A percentile compares a stretch with the other conserved stretches of the same genome.
phyloP scores from a whole-genome alignment of 108 stramenopile genomes.

The Skeletonema costatum region DNA sequence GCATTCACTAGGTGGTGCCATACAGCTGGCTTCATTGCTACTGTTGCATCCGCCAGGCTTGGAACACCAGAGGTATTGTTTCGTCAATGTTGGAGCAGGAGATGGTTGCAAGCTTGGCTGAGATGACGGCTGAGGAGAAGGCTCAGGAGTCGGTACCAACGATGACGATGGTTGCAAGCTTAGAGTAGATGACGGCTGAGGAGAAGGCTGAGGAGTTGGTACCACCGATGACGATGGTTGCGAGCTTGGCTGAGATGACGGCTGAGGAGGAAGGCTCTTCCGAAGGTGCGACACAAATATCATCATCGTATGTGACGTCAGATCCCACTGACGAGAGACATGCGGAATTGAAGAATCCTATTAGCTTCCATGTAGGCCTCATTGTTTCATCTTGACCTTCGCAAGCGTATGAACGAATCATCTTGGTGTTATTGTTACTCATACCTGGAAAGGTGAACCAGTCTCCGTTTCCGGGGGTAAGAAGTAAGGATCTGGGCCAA shows the following conservation, averaged over 20 bases:
- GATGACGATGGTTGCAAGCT: background rate
- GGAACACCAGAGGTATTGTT: background rate
- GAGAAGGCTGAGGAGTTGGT: background rate
- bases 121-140: background rate
- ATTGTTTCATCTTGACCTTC: background rate
- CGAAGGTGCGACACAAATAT: background rate
- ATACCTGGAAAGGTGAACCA: background rate
- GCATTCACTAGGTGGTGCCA: background rate
- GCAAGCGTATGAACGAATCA: background rate
- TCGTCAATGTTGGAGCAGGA: background rate
- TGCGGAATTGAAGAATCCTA: background rate
- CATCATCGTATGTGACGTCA: background rate
- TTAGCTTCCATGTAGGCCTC: background rate
- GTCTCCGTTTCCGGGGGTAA: background rate
- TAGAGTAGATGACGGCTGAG: background rate
- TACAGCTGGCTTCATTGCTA: background rate
- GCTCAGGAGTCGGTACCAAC: background rate
- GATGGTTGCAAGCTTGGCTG: background rate
- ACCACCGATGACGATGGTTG: background rate
- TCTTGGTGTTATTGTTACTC: background rate
- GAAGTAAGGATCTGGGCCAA: slow-evolving; percentile 15
- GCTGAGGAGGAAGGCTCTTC: background rate
- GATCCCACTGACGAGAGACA: background rate
- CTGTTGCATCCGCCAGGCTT: background rate
- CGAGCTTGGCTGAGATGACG: background rate